phyloP scores from a whole-genome alignment of 495 filamentous ascomycete species.

The Parathielavia hyrcaniae region DNA sequence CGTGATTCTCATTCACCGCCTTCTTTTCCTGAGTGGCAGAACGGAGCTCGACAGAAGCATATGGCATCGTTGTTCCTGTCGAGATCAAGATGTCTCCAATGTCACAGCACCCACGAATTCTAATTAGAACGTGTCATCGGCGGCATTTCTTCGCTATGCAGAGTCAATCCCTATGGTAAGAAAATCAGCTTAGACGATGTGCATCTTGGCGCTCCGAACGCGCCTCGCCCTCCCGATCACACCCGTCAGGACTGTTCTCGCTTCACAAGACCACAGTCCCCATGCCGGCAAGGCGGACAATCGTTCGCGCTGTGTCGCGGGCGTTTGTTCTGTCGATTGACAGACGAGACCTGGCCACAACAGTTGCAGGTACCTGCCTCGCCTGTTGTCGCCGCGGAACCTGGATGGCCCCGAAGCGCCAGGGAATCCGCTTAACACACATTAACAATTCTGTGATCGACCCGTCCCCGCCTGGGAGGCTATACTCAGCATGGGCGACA shows the following conservation, averaged over 20 bases:
- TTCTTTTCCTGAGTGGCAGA: too few relatives aligned
- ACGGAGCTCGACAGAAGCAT: too few relatives aligned
- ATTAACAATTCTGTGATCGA: too few relatives aligned
- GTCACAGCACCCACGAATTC: too few relatives aligned
- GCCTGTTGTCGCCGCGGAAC: too few relatives aligned
- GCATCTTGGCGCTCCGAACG: background rate
- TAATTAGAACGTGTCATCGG: too few relatives aligned
- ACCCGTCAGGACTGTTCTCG: background rate
- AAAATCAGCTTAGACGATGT: background rate
- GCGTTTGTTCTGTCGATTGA: conserved; percentile 59
- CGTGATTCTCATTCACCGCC: background rate
- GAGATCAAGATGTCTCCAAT: too few relatives aligned
- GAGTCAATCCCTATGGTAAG: background rate
- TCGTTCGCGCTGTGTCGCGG: conserved; percentile 60
- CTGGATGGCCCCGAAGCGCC: too few relatives aligned
- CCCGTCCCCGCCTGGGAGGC: too few relatives aligned
- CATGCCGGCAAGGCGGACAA: conserved; percentile 40
- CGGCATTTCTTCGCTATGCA: background rate
- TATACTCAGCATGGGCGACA: too few relatives aligned
- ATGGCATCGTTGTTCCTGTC: background rate
- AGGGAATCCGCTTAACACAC: too few relatives aligned
- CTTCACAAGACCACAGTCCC: background rate
- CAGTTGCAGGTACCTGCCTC: conserved; percentile 7
- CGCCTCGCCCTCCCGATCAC: background rate
- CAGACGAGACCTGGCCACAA: conserved; percentile 26